A percentile compares a stretch with the other conserved stretches of the same genome.
These are phyloP conservation scores for Penicillium canescens DNA, from an alignment of 495 filamentous ascomycete genomes.

Conservation along the genomic window DNA sequence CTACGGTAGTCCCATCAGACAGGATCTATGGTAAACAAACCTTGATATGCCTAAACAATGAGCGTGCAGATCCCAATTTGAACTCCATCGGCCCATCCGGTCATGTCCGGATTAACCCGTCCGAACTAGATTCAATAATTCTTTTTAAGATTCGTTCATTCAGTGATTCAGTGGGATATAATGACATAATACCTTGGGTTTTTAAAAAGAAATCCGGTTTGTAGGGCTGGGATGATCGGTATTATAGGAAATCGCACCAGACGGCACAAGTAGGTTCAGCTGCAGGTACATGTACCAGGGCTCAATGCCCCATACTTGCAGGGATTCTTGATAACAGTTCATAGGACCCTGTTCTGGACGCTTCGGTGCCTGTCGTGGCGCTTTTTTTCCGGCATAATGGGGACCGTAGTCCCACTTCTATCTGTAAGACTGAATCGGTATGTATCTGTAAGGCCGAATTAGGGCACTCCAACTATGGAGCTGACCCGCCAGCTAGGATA, in stretches of 20 bases:
- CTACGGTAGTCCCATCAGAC: not conserved
- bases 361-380: not conserved
- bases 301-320: not conserved
- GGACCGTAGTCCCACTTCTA: slow-evolving; percentile 5
- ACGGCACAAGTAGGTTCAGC: not conserved
- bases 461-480: slow-evolving; percentile 4
- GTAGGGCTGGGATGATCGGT: not conserved
- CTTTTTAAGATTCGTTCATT: slow-evolving; percentile 3
- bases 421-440: not conserved
- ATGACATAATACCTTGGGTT: not conserved
- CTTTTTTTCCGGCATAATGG: slow-evolving; percentile 6
- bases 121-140: slow-evolving; percentile 1
- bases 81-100: not conserved
- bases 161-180: not conserved
- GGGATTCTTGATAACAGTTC: not conserved
- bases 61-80: slow-evolving; percentile 24
- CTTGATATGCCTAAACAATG: slow-evolving; percentile 3
- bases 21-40: not conserved
- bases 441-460: not conserved
- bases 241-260: not conserved
- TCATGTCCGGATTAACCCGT: slow-evolving; percentile 6
- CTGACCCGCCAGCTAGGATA: slow-evolving; percentile 21
- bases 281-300: not conserved
- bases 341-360: not conserved
- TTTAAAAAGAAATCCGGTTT: not conserved